These are phyloP conservation scores for Cyclocybe aegerita DNA, from an alignment of 768 basidiomycete species.

Conservation along the genomic window DNA sequence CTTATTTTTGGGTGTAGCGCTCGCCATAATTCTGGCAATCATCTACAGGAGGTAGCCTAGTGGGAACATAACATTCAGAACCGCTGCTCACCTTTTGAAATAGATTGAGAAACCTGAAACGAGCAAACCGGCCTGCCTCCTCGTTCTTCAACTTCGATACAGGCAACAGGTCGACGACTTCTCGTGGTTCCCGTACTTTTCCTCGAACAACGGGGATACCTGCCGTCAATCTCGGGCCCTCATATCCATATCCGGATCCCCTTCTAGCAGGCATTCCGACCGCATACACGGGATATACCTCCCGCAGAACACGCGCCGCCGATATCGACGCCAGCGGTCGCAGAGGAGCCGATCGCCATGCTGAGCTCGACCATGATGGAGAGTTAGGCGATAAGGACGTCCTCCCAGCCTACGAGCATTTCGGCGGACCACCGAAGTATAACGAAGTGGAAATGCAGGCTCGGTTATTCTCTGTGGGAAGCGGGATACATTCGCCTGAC, in stretches of 20 bases:
- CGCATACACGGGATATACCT: constrained; percentile 5
- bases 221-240: constrained; percentile 1
- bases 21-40: constrained; percentile 20
- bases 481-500: not conserved
- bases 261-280: constrained; percentile 10
- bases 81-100: not conserved
- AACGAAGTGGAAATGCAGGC: constrained; percentile 4
- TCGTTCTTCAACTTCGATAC: constrained; percentile 1
- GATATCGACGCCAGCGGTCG: constrained; percentile 43
- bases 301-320: constrained; percentile 24
- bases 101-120: constrained; percentile 8
- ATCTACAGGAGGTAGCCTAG: constrained; percentile 20
- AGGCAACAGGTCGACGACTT: not conserved
- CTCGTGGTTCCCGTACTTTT: not conserved
- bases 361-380: constrained; percentile 27
- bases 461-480: constrained; percentile 3
- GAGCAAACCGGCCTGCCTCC: constrained; percentile 4
- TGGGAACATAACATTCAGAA: not conserved
- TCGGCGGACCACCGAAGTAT: constrained; percentile 49
- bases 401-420: constrained; percentile 46
- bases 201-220: constrained; percentile 12
- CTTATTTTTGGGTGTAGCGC: constrained; percentile 23
- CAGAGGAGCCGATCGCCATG: constrained; percentile 9
- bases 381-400: constrained; percentile 39
- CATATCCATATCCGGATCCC: constrained; percentile 8